Evolutionary conservation across 495 filamentous ascomycete genomes (phyloP).

Genomic region (Ramalina intermedia): DNA sequence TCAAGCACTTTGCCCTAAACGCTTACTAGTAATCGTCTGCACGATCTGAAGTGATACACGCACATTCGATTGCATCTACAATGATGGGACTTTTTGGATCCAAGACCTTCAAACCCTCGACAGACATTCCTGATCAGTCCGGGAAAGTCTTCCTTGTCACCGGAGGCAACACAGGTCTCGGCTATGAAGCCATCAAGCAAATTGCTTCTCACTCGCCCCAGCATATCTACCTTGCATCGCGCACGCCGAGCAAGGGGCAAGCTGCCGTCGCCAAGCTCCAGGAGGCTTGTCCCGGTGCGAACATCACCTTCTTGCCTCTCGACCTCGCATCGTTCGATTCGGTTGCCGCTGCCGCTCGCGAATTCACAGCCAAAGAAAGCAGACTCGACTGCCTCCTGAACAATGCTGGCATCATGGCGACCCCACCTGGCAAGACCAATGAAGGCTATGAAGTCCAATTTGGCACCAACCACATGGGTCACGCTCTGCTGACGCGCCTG

Average conservation of each 20-base stretch:
- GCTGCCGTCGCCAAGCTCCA: constrained; percentile 37
- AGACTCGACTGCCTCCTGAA: constrained; percentile 51
- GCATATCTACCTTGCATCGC: constrained; percentile 50
- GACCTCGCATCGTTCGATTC: constrained; percentile 40
- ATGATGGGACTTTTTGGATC: constrained; percentile 7
- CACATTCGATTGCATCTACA: neutral
- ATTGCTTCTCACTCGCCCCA: constrained; percentile 45
- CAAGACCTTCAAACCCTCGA: constrained; percentile 33
- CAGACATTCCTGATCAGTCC: constrained; percentile 40
- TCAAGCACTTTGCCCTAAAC: too few species aligned
- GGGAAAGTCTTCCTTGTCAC: constrained; percentile 49
- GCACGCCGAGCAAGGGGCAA: constrained; percentile 36
- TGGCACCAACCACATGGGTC: constrained; percentile 58
- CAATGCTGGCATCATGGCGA: constrained; percentile 57
- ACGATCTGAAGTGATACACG: neutral
- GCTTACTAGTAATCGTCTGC: too few species aligned
- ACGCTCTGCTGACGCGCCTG: constrained; percentile 48
- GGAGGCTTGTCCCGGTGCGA: constrained; percentile 24
- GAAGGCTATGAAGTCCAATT: constrained; percentile 62
- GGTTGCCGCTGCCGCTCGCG: constrained; percentile 31
- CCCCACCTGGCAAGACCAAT: constrained; percentile 29
- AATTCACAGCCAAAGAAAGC: constrained; percentile 30
- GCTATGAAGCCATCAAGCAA: constrained; percentile 46
- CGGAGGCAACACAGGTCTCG: constrained; percentile 53
- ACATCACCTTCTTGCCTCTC: constrained; percentile 34